phyloP scores from a whole-genome alignment of 2,329 filamentous ascomycete species.

The Myriosclerotinia duriaeana region DNA sequence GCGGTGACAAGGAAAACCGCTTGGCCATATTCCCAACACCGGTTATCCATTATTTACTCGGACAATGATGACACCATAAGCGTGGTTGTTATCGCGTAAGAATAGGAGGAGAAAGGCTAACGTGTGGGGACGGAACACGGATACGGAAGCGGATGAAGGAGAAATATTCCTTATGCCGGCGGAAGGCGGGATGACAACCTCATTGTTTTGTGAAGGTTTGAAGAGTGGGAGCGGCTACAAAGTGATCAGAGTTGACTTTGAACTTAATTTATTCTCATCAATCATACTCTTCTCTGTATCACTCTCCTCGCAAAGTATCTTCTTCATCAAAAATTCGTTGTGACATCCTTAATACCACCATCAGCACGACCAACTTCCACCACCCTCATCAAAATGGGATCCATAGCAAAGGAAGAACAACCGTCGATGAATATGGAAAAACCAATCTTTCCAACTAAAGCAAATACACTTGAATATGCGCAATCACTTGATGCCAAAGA shows the following conservation, averaged over 20 bases:
- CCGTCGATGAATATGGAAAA: conserved; percentile 27
- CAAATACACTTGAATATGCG: conserved; percentile 49
- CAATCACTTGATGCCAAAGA: conserved; percentile 59
- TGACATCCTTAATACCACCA: background rate
- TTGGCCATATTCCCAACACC: background rate
- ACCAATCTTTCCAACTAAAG: conserved; percentile 50
- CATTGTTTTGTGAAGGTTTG: background rate
- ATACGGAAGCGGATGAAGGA: conserved; percentile 28
- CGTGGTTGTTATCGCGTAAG: conserved; percentile 16
- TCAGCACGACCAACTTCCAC: conserved; percentile 12
- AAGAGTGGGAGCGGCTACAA: conserved; percentile 17
- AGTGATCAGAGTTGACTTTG: conserved; percentile 8
- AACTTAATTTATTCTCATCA: background rate
- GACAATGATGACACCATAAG: conserved; percentile 2
- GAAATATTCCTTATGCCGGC: conserved; percentile 3
- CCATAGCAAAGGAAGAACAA: conserved; percentile 30
- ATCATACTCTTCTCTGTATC: background rate
- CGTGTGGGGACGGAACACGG: conserved; percentile 25
- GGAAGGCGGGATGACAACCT: conserved; percentile 14
- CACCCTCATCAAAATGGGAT: conserved; percentile 34
- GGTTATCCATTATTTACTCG: conserved; percentile 1
- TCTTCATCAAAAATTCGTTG: background rate
- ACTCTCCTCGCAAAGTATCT: background rate
- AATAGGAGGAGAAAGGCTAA: conserved; percentile 15
- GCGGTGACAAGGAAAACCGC: background rate